Percentiles rank a stretch among this genome's conserved stretches.
These are phyloP conservation scores for Mortierella polycephala DNA, from an alignment of 371 early-diverging fungal genomes.

Conservation along the genomic window DNA sequence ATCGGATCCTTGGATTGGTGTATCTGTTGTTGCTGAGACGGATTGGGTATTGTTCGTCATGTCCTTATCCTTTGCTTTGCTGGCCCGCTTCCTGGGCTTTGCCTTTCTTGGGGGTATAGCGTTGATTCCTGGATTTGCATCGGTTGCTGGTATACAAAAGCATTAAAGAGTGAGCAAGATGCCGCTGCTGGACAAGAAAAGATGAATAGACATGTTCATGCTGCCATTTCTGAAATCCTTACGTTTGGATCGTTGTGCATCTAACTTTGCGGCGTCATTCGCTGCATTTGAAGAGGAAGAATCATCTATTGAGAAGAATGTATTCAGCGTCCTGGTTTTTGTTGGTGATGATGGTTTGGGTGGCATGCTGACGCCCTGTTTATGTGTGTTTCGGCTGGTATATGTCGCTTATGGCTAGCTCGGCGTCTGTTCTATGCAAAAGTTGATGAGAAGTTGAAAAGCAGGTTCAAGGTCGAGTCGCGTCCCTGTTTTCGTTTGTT, in stretches of 20 bases:
- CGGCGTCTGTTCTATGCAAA: too few relatives aligned
- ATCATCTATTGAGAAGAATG: constrained; percentile 18
- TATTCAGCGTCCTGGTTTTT: constrained; percentile 10
- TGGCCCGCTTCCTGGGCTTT: constrained; percentile 19
- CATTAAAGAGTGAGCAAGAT: not conserved
- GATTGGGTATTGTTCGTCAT: constrained; percentile 7
- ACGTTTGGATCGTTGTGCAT: not conserved
- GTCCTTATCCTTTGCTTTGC: constrained; percentile 12
- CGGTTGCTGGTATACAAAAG: not conserved
- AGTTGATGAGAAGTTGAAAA: too few relatives aligned
- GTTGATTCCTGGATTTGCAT: not conserved
- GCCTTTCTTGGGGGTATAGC: constrained; percentile 3
- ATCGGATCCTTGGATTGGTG: not conserved
- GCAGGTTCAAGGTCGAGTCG: too few relatives aligned
- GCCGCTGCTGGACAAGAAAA: not conserved
- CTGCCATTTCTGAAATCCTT: not conserved
- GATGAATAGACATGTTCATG: not conserved
- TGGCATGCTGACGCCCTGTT: constrained; percentile 3
- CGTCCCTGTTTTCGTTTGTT: too few relatives aligned
- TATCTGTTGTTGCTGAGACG: not conserved
- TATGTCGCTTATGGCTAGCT: too few relatives aligned
- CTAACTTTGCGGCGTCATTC: not conserved
- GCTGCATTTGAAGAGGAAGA: not conserved
- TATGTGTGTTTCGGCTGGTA: too few relatives aligned
- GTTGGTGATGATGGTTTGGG: constrained; percentile 20